Evolutionary conservation across 495 filamentous ascomycete genomes (phyloP), one percentile per base, ranked within the genome.

Genomic region (Podospora tetraspora): DNA sequence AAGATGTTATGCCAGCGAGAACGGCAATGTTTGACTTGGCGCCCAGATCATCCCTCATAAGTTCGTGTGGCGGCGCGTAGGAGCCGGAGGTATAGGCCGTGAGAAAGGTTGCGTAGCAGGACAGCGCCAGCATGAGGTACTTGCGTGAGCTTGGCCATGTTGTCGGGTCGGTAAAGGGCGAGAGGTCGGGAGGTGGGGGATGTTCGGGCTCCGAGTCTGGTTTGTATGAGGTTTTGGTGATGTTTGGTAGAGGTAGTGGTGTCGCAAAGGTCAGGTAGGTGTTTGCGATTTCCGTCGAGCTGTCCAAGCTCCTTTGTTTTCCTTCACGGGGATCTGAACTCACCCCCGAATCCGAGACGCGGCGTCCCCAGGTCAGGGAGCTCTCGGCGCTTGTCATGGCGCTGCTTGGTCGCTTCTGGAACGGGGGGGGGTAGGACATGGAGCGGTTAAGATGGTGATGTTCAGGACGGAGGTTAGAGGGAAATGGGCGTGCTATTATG

Each of bases 41-140:
- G 82, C 89, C 90, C 67, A 90, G 81, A 61, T 88, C 81, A 3
- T 77, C 78, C 11, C 80, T 83, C 79, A 97, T 84, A 61, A 92
- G 84, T 1, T 76, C 71, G 1, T 88, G 78, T 0, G 89, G 86
- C 1, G 91, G 87, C 23, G 88, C 89, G 79, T 95, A 93, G 13
- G 93, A 87, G 16, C 94, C 93, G 0, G 93, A 91, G 0, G 90
- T 87, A 75, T 93, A 96, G 30, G 91, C 93, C 0, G 92, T 92
- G 68, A 94, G 77, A 9, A 86, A 85, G 0, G 93, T 96, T 1
- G 91, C 90, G 23, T 84, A 74, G 75, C 90, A 94, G 2, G 90
- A 90, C 37, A 97, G 83, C 75, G 80, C 84, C n/a, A 92, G 87
- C 73, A 90, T 89, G 75, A 91, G 76, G 12, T 81, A 84, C 73